These are phyloP conservation scores for Lenwebbia sp. DNA, from an alignment of 345 rosid species.

Conservation along the genomic window DNA sequence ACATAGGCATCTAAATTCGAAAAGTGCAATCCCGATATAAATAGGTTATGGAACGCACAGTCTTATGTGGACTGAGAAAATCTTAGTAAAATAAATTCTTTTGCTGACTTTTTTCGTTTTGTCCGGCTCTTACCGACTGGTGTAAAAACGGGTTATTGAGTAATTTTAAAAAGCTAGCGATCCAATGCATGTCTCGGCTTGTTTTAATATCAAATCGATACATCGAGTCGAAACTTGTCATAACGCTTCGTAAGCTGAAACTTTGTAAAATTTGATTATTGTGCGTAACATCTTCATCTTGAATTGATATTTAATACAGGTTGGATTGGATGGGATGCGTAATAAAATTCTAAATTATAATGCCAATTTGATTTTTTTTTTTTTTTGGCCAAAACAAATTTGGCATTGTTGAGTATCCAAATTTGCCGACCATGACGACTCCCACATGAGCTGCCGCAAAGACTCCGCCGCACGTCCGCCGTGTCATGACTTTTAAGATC, in stretches of 20 bases:
- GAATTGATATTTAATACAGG: neutral
- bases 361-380: neutral
- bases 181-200: neutral
- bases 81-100: neutral
- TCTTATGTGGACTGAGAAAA: neutral
- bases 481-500: neutral
- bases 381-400: neutral
- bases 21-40: neutral
- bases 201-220: neutral
- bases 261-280: neutral
- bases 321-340: neutral
- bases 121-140: neutral
- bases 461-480: neutral
- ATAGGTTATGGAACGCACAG: neutral
- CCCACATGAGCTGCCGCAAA: neutral
- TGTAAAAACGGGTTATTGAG: neutral
- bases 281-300: rapidly evolving
- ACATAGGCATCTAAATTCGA: neutral
- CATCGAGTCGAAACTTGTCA: neutral
- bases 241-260: neutral
- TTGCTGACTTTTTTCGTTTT: no score
- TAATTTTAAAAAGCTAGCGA: neutral
- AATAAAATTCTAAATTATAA: neutral
- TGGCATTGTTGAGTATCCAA: neutral
- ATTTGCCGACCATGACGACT: neutral